phyloP scores from a whole-genome alignment of 2,329 filamentous ascomycete genomes.

The Westerdykella ornata region DNA sequence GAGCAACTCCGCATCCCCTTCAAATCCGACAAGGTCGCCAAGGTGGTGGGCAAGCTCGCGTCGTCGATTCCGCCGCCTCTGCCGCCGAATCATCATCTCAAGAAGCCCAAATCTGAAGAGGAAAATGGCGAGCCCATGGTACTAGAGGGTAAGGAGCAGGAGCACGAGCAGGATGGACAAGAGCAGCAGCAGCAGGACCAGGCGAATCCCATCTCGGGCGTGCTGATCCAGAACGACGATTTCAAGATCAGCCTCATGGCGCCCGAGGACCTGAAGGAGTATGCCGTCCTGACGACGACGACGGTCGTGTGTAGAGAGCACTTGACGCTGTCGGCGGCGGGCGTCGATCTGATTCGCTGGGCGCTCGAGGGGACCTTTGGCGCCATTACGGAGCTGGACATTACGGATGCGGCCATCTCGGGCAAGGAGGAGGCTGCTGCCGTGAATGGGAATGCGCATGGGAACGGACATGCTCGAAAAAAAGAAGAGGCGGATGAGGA shows the following conservation, averaged over 20 bases:
- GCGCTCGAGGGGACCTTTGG: constrained; percentile 92
- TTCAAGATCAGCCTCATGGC: constrained; percentile 98
- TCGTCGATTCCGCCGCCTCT: constrained; percentile 61
- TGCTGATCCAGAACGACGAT: constrained; percentile 84
- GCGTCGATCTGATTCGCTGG: constrained; percentile 88
- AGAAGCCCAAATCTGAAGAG: constrained; percentile 20
- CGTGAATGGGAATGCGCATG: constrained; percentile 35
- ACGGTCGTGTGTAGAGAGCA: constrained; percentile 90
- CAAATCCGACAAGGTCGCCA: constrained; percentile 88
- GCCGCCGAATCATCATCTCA: too few relatives aligned
- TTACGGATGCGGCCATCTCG: constrained; percentile 27
- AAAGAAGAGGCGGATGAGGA: constrained; percentile 62
- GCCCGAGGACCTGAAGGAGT: constrained; percentile 90
- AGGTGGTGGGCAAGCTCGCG: constrained; percentile 90
- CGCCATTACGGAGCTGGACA: constrained; percentile 50
- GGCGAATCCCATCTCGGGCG: constrained; percentile 67
- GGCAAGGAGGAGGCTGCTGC: constrained; percentile 24
- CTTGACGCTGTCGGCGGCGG: constrained; percentile 78
- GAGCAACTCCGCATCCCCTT: constrained; percentile 94
- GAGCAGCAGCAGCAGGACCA: constrained; percentile 18
- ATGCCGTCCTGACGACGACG: constrained; percentile 92
- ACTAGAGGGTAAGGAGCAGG: too few relatives aligned
- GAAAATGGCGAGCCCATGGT: too few relatives aligned
- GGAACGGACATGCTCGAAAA: constrained; percentile 25
- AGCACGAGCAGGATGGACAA: constrained; percentile 18